These are phyloP conservation scores for Phytophthora citrophthora DNA, from an alignment of 352 stramenopile species.

Conservation along the genomic window DNA sequence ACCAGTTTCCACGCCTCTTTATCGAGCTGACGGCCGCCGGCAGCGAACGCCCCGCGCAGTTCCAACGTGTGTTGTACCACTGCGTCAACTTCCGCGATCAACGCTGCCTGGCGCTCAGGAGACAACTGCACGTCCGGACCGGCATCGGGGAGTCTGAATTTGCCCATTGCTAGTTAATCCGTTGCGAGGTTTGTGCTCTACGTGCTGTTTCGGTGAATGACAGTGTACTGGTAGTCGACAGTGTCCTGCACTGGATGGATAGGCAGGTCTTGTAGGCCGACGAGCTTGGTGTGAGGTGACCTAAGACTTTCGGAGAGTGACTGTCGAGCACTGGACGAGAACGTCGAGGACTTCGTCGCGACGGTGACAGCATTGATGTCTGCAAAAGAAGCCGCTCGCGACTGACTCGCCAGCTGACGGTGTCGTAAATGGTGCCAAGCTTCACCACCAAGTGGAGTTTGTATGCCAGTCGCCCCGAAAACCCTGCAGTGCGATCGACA, in stretches of 20 bases:
- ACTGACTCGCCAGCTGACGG: slow-evolving; percentile 19
- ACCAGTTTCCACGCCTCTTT: slow-evolving; percentile 42
- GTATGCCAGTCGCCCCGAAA: slow-evolving; percentile 13
- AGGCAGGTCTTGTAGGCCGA: not conserved
- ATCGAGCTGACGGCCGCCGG: slow-evolving; percentile 30
- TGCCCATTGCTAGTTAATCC: slow-evolving; percentile 23
- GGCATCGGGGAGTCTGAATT: slow-evolving; percentile 37
- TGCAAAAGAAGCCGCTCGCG: slow-evolving; percentile 23
- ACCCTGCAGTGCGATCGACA: slow-evolving; percentile 1
- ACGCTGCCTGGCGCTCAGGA: slow-evolving; percentile 10
- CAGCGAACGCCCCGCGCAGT: slow-evolving; percentile 31
- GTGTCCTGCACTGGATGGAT: not conserved
- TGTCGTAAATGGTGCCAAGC: slow-evolving; percentile 9
- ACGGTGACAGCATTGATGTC: slow-evolving; percentile 15
- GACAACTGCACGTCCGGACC: slow-evolving; percentile 23
- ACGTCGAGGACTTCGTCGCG: not conserved
- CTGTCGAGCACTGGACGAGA: slow-evolving; percentile 11
- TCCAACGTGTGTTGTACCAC: slow-evolving; percentile 39
- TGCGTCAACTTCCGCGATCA: slow-evolving; percentile 31
- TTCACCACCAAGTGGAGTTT: slow-evolving; percentile 2
- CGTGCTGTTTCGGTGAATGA: slow-evolving; percentile 22
- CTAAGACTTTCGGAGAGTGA: slow-evolving; percentile 27
- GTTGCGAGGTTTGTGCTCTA: slow-evolving; percentile 5
- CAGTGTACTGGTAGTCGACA: not conserved
- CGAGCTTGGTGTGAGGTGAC: not conserved